Conservation (phyloP, 208 protist genomes). For the Angomonas ambiguus region DNA sequence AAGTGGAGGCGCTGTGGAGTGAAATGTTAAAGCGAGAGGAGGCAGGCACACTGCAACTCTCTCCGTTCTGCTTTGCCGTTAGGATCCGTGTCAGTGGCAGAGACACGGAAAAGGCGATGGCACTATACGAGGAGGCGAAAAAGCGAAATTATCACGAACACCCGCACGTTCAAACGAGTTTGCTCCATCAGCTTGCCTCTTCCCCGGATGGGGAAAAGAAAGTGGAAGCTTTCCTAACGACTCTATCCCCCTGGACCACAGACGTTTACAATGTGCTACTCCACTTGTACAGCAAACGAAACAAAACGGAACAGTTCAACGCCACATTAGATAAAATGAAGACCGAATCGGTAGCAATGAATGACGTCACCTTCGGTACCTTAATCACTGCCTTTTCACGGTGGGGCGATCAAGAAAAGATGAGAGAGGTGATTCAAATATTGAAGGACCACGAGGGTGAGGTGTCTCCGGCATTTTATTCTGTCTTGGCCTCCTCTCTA, state of each 20-base stretch:
- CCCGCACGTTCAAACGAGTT: slow-evolving; percentile 78
- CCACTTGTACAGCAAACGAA: slow-evolving; percentile 69
- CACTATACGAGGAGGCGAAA: slow-evolving; percentile 57
- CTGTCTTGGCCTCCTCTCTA: slow-evolving; percentile 78
- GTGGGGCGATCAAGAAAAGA: slow-evolving; percentile 60
- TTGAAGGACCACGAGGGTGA: slow-evolving; percentile 72
- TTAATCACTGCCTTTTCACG: slow-evolving; percentile 82
- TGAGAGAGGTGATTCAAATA: slow-evolving; percentile 68
- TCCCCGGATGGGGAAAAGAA: slow-evolving; percentile 10
- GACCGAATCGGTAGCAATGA: slow-evolving; percentile 65
- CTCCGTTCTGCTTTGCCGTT: slow-evolving; percentile 68
- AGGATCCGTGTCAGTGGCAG: slow-evolving; percentile 60
- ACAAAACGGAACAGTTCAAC: slow-evolving; percentile 57
- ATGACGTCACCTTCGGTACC: slow-evolving; percentile 88
- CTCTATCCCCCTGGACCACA: slow-evolving; percentile 52
- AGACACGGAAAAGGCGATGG: slow-evolving; percentile 42
- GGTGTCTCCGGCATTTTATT: slow-evolving; percentile 79
- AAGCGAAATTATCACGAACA: slow-evolving; percentile 64
- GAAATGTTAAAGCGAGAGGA: slow-evolving; percentile 74
- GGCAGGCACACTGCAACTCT: slow-evolving; percentile 70
- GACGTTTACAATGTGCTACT: slow-evolving; percentile 88
- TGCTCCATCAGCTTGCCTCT: slow-evolving; percentile 57
- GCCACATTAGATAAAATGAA: slow-evolving; percentile 75
- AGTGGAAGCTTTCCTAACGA: slow-evolving; percentile 47
- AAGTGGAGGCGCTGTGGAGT: slow-evolving; percentile 41